Evolutionary conservation across 2,329 filamentous ascomycete species (phyloP), one percentile per base, ranked within the genome.

Genomic region (Colletotrichum brevisporum): DNA sequence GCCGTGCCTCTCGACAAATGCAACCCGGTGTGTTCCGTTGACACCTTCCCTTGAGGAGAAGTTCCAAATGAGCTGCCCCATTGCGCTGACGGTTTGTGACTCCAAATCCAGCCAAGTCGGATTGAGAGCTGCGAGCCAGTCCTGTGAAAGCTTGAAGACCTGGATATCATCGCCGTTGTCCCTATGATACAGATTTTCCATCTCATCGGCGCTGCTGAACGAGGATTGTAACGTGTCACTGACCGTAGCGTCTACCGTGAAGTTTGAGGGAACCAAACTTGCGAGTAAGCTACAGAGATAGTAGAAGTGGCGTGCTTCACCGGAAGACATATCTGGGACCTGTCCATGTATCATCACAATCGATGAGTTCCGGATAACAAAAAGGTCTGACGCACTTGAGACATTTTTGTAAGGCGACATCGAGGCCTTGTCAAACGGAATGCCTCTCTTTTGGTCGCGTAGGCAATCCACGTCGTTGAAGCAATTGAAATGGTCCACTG

Each of bases 231-330:
- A 18, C 1, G 12, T 6, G 18, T 53, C 53, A 6, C 41, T 58
- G 18, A 10, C 15, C 6, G 16, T 54, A 2, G 65, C 47, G 6
- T 68, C 65, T 6, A 68, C 10, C 5, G 43, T 31, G 39, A 54
- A 47, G 16, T 50, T n/a, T 2, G 60, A 9, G 1, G 65, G 47
- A 1, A 41, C 53, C 59, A 59, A 64, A 18, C 53, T 48, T 16
- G 53, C 55, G 2, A 47, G 5, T 2, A 60, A 36, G 55, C 13
- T 66, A 13, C 63, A 66, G 6, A 21, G 5, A n/a, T 54, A 66
- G 15, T 53, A n/a, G 6, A 47, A 18, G 16, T 54, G 18, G 1
- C 18, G 24, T 18, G 8, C 21, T 3, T 45, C 10, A 31, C 16
- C 24, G 12, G 9, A 5, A 1, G 15, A 13, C 10, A 4, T 6